Conservation (phyloP, 352 stramenopile species). For the Phytopythium helicoides region DNA sequence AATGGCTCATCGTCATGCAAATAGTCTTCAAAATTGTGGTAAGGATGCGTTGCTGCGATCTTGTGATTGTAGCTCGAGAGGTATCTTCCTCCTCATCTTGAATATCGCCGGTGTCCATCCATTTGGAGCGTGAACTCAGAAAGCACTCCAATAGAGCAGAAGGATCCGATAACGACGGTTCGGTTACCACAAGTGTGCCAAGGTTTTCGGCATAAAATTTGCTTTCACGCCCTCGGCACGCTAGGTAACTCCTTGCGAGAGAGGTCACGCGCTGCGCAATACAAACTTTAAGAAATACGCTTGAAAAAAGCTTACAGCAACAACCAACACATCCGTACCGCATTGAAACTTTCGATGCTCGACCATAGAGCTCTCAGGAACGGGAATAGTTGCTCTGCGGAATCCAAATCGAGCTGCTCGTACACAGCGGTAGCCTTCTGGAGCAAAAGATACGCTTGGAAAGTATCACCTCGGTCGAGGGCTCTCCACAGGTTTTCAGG, state of each 20-base stretch:
- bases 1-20: slow-evolving; percentile 48
- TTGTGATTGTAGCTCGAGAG: slow-evolving; percentile 8
- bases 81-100: slow-evolving; percentile 9
- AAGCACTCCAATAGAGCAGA: slow-evolving; percentile 44
- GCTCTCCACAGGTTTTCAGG: slow-evolving; percentile 70
- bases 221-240: slow-evolving; percentile 46
- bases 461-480: slow-evolving; percentile 59
- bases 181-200: slow-evolving; percentile 42
- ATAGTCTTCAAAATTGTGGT: slow-evolving; percentile 61
- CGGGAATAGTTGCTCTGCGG: slow-evolving; percentile 30
- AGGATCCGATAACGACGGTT: slow-evolving; percentile 17
- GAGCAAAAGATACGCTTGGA: slow-evolving; percentile 50
- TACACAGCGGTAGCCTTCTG: slow-evolving; percentile 33
- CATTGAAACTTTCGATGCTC: slow-evolving; percentile 61
- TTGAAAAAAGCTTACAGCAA: slow-evolving; percentile 1
- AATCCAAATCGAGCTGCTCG: slow-evolving; percentile 12
- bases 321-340: slow-evolving; percentile 19
- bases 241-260: slow-evolving; percentile 46
- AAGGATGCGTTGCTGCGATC: slow-evolving; percentile 30
- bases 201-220: slow-evolving; percentile 70
- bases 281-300: slow-evolving; percentile 2
- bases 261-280: slow-evolving; percentile 40
- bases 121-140: slow-evolving; percentile 47
- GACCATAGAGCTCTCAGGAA: slow-evolving; percentile 71
- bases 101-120: slow-evolving; percentile 25